A percentile compares a stretch with the other conserved stretches of the same genome.
These are phyloP conservation scores for Talaromyces rugulosus DNA, from an alignment of 2,329 filamentous ascomycete genomes.

Conservation along the genomic window DNA sequence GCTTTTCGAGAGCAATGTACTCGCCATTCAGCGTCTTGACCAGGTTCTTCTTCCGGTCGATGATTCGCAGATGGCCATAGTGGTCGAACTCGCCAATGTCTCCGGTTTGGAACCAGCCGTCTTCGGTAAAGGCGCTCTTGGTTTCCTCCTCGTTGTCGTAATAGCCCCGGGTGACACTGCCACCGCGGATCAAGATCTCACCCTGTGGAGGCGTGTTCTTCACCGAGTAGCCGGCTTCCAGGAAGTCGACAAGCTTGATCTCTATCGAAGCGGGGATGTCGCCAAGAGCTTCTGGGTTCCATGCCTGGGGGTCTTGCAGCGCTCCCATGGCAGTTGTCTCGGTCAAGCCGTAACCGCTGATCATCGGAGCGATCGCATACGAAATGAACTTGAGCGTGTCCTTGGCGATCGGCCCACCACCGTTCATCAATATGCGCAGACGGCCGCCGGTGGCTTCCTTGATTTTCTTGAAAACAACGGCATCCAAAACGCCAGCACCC, in stretches of 20 bases:
- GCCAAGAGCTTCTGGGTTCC: constrained; percentile 72
- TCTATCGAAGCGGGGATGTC: constrained; percentile 74
- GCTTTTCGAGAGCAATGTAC: constrained; percentile 94
- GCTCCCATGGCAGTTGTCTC: constrained; percentile 71
- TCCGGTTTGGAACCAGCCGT: constrained; percentile 96
- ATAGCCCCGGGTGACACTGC: constrained; percentile 71
- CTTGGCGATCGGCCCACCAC: constrained; percentile 82
- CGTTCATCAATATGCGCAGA: constrained; percentile 88
- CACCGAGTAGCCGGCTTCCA: constrained; percentile 80
- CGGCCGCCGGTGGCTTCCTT: constrained; percentile 84
- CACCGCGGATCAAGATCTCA: constrained; percentile 85
- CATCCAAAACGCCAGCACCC: constrained; percentile 61
- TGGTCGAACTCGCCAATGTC: constrained; percentile 88
- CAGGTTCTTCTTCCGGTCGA: constrained; percentile 97
- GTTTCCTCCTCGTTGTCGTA: constrained; percentile 85
- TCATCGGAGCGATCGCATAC: constrained; percentile 89
- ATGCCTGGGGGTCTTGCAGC: constrained; percentile 70
- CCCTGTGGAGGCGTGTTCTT: constrained; percentile 76
- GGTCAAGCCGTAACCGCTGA: constrained; percentile 88
- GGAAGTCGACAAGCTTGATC: constrained; percentile 85
- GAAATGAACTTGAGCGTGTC: constrained; percentile 89
- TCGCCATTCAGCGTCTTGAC: constrained; percentile 94
- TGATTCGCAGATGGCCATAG: constrained; percentile 76
- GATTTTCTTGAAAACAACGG: constrained; percentile 85
- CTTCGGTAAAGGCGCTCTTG: constrained; percentile 67